A percentile compares a stretch with the other conserved stretches of the same genome.
Conservation (phyloP, 495 filamentous ascomycete genomes). For the Hypoxylon perforatum region DNA sequence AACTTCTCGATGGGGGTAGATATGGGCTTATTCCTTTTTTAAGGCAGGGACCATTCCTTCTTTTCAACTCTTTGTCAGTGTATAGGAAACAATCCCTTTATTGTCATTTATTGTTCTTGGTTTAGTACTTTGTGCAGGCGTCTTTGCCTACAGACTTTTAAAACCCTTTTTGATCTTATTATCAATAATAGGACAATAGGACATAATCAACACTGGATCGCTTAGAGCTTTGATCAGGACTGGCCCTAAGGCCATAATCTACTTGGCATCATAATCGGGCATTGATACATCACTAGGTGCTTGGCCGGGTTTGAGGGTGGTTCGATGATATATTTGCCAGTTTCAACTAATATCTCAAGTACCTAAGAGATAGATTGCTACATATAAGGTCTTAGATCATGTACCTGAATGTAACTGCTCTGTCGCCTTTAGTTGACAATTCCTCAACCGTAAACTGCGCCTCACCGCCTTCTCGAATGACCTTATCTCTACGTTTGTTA, state of each 20-base stretch:
- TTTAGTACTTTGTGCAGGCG: background rate
- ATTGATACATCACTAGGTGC: no score
- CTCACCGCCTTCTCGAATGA: constrained; percentile 57
- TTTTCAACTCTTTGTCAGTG: background rate
- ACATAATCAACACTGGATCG: no score
- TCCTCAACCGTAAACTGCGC: constrained; percentile 61
- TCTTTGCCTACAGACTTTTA: background rate
- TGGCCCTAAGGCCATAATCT: no score
- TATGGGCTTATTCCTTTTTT: background rate
- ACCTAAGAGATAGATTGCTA: background rate
- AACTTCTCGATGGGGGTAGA: constrained; percentile 1
- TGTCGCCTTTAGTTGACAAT: constrained; percentile 70
- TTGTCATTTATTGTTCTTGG: background rate
- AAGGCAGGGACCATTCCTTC: background rate
- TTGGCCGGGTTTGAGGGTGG: background rate
- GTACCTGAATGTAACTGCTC: constrained; percentile 73
- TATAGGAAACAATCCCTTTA: constrained; percentile 16
- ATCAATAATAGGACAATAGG: no score
- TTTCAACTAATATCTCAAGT: no score
- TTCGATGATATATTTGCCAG: background rate
- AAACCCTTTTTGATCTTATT: background rate
- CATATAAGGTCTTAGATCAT: constrained; percentile 40
- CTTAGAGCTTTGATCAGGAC: no score
- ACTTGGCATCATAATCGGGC: no score
- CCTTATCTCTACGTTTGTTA: constrained; percentile 67